Base-by-base conservation (phyloP, 345 rosid species). In the Carallia pectinifolia region DNA sequence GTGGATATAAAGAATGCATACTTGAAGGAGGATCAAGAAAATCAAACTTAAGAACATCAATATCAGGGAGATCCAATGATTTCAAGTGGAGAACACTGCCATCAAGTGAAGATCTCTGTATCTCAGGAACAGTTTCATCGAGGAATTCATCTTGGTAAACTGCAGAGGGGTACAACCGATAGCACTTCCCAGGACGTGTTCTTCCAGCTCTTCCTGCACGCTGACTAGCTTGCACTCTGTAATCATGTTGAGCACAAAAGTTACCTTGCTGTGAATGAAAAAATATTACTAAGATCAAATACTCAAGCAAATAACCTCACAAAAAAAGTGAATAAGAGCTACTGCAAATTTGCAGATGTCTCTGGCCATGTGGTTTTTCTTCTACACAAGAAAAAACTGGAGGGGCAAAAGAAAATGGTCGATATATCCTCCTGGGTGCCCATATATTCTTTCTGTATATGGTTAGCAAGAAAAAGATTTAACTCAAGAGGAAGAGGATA, bases 201-300 rank as follows among this genome's bases (percentile, higher is more conserved):
- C 99, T 87, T 68, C 99, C 99, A 61, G 99, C 99, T 81, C 99
- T 85, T 73, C 99, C 99, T 36, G 91, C 96, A 63, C 98, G 93
- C 79, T 95, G 99, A 82, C 90, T 91, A 69, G 99, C 99, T 83
- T 95, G 98, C 53, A 95, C 97, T 84, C 99, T 95, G 78, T 74
- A 84, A 73, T 58, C 62, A 56, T 40, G 77, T 29, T 61, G 56
- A 60, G 62, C 31, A 23, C 63, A 31, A 38, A 27, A 47, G 33
- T 58, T 65, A 58, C 40, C 44, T 40, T 31, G 23, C 19, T 47
- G 6, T n/a, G 3, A 53, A 54, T 13, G 50, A 53, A 23, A 74
- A 67, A 61, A n/a, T 33, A 53, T 38, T 62, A 4, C 63, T 12
- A 54, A 12, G 30, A 9, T 37, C 55, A 36, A 19, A 44, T n/a